Conservation (phyloP, 1,284 basidiomycete species). For the Apiotrichum veenhuisii region DNA sequence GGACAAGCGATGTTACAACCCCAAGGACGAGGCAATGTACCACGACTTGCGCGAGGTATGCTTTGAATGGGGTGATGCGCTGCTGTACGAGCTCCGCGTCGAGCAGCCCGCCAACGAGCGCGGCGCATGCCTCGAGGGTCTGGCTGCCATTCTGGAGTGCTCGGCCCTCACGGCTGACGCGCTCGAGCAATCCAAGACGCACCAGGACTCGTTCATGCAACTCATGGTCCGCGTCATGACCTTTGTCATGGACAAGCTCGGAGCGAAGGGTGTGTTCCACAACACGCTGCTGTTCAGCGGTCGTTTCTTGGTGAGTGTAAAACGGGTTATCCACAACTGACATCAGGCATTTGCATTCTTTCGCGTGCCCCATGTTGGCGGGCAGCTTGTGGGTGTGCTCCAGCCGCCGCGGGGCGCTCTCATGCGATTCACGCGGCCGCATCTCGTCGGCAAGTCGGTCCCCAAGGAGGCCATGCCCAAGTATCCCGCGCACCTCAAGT, state of each 20-base stretch:
- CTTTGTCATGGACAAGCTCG: constrained; percentile 55
- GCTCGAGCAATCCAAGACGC: constrained; percentile 37
- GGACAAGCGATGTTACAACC: constrained; percentile 39
- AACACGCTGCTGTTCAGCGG: constrained; percentile 55
- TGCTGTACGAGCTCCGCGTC: constrained; percentile 45
- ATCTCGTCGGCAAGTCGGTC: constrained; percentile 25
- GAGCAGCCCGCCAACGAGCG: constrained; percentile 52
- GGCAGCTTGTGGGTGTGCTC: constrained; percentile 52
- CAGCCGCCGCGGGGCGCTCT: constrained; percentile 51
- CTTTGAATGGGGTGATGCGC: constrained; percentile 46
- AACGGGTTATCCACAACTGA: neutral
- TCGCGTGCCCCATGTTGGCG: constrained; percentile 53
- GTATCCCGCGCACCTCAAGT: constrained; percentile 43
- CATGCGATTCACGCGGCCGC: constrained; percentile 44
- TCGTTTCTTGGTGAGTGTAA: constrained; percentile 45
- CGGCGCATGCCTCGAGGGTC: constrained; percentile 53
- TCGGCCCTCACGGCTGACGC: constrained; percentile 45
- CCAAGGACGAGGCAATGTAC: constrained; percentile 29
- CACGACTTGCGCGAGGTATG: constrained; percentile 34
- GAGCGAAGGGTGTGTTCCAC: constrained; percentile 55
- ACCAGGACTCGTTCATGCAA: constrained; percentile 43
- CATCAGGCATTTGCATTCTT: constrained; percentile 53
- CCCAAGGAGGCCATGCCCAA: constrained; percentile 26
- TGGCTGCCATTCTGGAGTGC: constrained; percentile 52
- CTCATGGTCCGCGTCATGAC: constrained; percentile 50